phyloP scores from a whole-genome alignment of 2,329 filamentous ascomycete genomes.

The Aspergillus flavus region DNA sequence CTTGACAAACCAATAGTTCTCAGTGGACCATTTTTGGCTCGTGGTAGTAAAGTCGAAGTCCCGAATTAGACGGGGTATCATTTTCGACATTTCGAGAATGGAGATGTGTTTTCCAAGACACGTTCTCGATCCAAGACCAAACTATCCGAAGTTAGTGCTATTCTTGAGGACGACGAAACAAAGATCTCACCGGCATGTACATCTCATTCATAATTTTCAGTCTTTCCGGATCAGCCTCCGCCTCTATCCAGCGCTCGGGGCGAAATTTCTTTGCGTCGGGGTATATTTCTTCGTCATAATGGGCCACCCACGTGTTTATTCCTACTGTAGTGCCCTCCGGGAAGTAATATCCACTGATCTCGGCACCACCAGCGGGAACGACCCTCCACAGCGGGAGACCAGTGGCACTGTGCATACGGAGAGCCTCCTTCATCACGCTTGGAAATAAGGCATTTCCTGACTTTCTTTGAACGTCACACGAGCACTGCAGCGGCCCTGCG shows the following conservation, averaged over 20 bases:
- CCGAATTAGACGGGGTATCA: constrained; percentile 37
- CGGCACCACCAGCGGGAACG: constrained; percentile 49
- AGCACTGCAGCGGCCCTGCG: constrained; percentile 23
- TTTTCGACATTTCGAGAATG: constrained; percentile 41
- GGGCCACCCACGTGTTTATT: constrained; percentile 48
- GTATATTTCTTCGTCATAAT: constrained; percentile 50
- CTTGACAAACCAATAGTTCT: constrained; percentile 50
- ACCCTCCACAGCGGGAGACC: constrained; percentile 55
- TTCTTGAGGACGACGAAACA: not conserved
- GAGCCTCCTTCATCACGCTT: constrained; percentile 57
- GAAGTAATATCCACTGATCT: constrained; percentile 46
- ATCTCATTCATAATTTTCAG: constrained; percentile 40
- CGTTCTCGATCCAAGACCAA: constrained; percentile 37
- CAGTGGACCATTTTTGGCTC: constrained; percentile 34
- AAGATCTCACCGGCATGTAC: constrained; percentile 42
- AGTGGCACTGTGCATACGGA: constrained; percentile 54
- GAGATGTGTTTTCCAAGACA: constrained; percentile 42
- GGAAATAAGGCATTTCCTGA: constrained; percentile 53
- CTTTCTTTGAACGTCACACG: constrained; percentile 43
- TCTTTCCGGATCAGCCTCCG: constrained; percentile 31
- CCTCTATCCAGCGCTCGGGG: constrained; percentile 52
- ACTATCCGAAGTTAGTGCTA: constrained; percentile 23
- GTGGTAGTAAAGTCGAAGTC: constrained; percentile 30
- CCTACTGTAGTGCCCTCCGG: constrained; percentile 48
- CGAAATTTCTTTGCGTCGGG: constrained; percentile 45